Base-by-base conservation (phyloP, 2,329 filamentous ascomycete species). In the Sarocladium brachiariae region DNA sequence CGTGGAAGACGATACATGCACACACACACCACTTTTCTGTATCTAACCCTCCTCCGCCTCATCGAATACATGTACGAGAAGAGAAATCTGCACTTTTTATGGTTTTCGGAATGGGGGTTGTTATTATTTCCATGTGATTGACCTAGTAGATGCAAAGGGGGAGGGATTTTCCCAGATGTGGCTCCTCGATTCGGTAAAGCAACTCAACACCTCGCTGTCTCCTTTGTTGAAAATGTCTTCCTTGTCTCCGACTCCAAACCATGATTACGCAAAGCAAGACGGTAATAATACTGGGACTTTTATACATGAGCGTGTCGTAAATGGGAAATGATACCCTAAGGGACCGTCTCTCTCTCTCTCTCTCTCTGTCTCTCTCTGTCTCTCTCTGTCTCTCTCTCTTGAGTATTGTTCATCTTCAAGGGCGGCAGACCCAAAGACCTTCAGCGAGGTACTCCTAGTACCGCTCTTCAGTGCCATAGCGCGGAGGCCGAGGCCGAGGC, bases 41-140 rank as follows among this genome's bases (percentile, higher is more conserved):
- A 43, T 43, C 39, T 43, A 43, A 43, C 37, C 37, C 37, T 39
- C 37, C 16, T 21, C 37, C 10, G 10, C 37, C n/a, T n/a, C 19
- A 39, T 39, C 37, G 19, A 39, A 39, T 23, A 39, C 37, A 43
- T 43, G 39, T 43, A 43, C 39, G 39, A 43, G 39, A 43, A 43
- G 27, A 43, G 39, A 43, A n/a, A 43, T 43, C 7, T 43, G 39
- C 23, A 25, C 19, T 43, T 43, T 43, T 21, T 39, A 4, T 43
- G 11, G 19, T 43, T 11, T 10, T n/a, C n/a, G n/a, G n/a, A n/a
- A n/a, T n/a, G n/a, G n/a, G n/a, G n/a, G n/a, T n/a, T n/a, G n/a
- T n/a, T n/a, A n/a, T n/a, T n/a, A n/a, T n/a, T n/a, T n/a, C n/a
- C n/a, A n/a, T n/a, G n/a, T n/a, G n/a, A n/a, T n/a, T n/a, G n/a